Percentiles rank a stretch among this genome's conserved stretches.
phyloP scores from a whole-genome alignment of 805 yeast species.

The Wickerhamomyces hampshirensis region DNA sequence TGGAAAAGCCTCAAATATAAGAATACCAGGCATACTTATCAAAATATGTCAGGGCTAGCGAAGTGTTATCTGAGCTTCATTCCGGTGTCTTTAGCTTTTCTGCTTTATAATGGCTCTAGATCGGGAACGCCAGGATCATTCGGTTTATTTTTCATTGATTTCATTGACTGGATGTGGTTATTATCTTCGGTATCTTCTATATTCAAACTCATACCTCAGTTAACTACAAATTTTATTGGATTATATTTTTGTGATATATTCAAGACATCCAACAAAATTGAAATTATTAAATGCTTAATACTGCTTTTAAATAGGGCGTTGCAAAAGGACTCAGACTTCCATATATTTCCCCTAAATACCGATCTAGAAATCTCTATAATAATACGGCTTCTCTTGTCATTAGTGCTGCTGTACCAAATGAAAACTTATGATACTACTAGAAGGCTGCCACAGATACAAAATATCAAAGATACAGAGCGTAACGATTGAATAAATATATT shows the following conservation, averaged over 20 bases:
- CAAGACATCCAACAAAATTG: neutral
- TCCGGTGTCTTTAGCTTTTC: neutral
- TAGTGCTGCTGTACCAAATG: neutral
- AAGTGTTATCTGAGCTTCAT: neutral
- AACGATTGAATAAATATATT: conserved; percentile 1
- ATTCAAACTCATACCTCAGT: conserved; percentile 36
- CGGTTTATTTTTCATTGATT: conserved; percentile 35
- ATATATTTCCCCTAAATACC: neutral
- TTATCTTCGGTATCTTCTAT: conserved; percentile 23
- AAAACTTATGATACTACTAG: neutral
- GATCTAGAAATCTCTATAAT: neutral
- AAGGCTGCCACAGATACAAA: neutral
- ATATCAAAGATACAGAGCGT: conserved; percentile 1
- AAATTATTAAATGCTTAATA: neutral
- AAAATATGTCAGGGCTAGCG: conserved; percentile 29
- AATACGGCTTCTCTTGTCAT: neutral
- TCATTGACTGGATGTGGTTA: conserved; percentile 38
- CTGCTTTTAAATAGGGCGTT: neutral
- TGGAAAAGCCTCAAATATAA: conserved; percentile 27
- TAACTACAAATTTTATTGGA: conserved; percentile 10
- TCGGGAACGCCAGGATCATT: conserved; percentile 19
- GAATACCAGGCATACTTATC: conserved; percentile 31
- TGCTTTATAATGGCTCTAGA: conserved; percentile 2
- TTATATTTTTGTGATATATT: conserved; percentile 1
- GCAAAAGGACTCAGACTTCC: neutral